Evolutionary conservation across 495 filamentous ascomycete genomes (phyloP).

Genomic region (Aspergillus hancockii): DNA sequence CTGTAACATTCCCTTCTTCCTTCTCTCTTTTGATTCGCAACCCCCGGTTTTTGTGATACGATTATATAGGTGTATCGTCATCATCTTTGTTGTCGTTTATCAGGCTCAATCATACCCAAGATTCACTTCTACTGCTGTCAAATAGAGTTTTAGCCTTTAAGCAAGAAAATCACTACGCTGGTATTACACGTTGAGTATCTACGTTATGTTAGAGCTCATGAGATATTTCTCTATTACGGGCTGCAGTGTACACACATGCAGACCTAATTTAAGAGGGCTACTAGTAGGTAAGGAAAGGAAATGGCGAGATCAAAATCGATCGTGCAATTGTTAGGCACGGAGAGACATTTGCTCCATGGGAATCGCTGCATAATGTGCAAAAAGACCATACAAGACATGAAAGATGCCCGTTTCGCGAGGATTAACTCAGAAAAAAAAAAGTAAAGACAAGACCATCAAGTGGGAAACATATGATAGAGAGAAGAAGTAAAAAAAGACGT

Average conservation of each 20-base stretch:
- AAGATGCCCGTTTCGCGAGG: constrained; percentile 25
- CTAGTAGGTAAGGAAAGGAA: background rate
- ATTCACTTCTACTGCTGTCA: constrained; percentile 4
- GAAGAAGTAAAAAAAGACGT: constrained; percentile 8
- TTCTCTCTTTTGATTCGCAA: constrained; percentile 7
- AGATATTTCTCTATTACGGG: background rate
- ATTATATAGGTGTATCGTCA: constrained; percentile 39
- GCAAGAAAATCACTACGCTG: background rate
- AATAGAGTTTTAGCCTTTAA: background rate
- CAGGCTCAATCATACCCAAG: constrained; percentile 26
- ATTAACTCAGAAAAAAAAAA: constrained; percentile 11
- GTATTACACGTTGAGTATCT: background rate
- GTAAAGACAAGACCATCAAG: constrained; percentile 3
- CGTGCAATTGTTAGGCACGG: constrained; percentile 37
- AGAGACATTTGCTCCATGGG: constrained; percentile 27
- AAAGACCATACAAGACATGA: constrained; percentile 20
- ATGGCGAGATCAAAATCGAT: constrained; percentile 15
- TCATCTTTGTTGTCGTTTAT: constrained; percentile 17
- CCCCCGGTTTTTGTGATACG: constrained; percentile 20
- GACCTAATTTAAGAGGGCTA: background rate
- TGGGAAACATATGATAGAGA: constrained; percentile 6
- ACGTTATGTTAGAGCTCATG: too few species aligned
- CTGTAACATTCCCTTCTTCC: constrained; percentile 7
- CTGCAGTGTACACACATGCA: background rate
- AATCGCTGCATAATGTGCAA: constrained; percentile 41